Evolutionary conservation across 306 rosid species (phyloP).

Genomic region (Dicorynia guianensis): DNA sequence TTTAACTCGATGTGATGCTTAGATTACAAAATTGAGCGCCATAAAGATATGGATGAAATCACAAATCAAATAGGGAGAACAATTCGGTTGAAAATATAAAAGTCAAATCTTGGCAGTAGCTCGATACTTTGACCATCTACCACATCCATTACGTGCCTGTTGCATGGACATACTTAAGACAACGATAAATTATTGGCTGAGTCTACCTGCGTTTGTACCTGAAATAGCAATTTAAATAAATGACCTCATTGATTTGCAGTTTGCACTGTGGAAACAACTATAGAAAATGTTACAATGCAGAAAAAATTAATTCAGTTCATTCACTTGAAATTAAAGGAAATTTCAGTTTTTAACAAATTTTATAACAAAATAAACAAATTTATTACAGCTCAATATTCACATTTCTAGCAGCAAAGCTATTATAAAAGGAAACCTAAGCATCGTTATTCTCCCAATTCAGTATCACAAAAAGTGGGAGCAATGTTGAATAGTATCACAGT

Average conservation of each 20-base stretch:
- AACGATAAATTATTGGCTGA: not conserved
- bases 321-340: not conserved
- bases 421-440: not conserved
- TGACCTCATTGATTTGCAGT: too few relatives aligned
- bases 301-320: not conserved
- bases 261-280: conserved; percentile 11
- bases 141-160: not conserved
- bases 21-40: conserved; percentile 49
- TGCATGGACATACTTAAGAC: conserved; percentile 26
- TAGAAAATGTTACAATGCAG: conserved; percentile 11
- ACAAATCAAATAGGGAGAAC: conserved; percentile 11
- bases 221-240: conserved; percentile 39
- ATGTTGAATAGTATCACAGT: not conserved
- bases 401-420: not conserved
- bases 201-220: conserved; percentile 79
- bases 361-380: not conserved
- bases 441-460: not conserved
- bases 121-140: conserved; percentile 16
- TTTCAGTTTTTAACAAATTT: not conserved
- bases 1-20: not conserved
- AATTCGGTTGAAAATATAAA: conserved; percentile 24
- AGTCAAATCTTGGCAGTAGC: not conserved
- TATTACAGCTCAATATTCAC: not conserved
- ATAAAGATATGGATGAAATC: conserved; percentile 3
- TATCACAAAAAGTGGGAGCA: not conserved